A percentile compares a stretch with the other conserved stretches of the same genome.
phyloP scores from a whole-genome alignment of 352 stramenopile genomes.

The Globisporangium paddicum region DNA sequence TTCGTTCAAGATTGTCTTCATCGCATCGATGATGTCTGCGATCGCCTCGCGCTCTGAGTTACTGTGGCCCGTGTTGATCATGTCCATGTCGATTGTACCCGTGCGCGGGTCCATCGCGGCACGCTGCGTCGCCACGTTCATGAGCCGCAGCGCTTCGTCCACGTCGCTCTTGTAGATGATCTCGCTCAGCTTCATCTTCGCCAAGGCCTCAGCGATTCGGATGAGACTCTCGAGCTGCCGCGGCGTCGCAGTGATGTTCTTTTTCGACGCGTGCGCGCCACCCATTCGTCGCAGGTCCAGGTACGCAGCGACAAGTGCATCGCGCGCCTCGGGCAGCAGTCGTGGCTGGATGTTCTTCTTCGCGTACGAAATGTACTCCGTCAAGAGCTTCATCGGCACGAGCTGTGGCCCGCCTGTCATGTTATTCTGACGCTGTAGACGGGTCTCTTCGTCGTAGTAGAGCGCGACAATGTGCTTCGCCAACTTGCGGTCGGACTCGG shows the following conservation, averaged over 20 bases:
- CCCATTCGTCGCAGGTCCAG: constrained; percentile 87
- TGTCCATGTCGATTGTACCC: constrained; percentile 99
- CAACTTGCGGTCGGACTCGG: constrained; percentile 93
- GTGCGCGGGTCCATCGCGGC: constrained; percentile 97
- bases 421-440: constrained; percentile 32
- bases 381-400: constrained; percentile 78
- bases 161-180: constrained; percentile 84
- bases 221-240: constrained; percentile 98
- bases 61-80: constrained; percentile 95
- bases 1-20: constrained; percentile 59
- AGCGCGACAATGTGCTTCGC: constrained; percentile 97
- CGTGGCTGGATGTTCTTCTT: constrained; percentile 90
- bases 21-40: constrained; percentile 39
- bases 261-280: constrained; percentile 54
- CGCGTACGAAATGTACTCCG: constrained; percentile 97
- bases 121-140: constrained; percentile 96
- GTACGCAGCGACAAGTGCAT: constrained; percentile 93
- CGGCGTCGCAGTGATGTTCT: constrained; percentile 98
- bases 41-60: constrained; percentile 86
- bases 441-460: constrained; percentile 90
- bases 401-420: constrained; percentile 39
- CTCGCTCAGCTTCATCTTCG: constrained; percentile 91
- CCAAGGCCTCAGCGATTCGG: constrained; percentile 96
- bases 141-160: constrained; percentile 93
- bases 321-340: constrained; percentile 86